Evolutionary conservation across 2,329 filamentous ascomycete species (phyloP), one percentile per base, ranked within the genome.

Genomic region (Aspergillus glaucus): DNA sequence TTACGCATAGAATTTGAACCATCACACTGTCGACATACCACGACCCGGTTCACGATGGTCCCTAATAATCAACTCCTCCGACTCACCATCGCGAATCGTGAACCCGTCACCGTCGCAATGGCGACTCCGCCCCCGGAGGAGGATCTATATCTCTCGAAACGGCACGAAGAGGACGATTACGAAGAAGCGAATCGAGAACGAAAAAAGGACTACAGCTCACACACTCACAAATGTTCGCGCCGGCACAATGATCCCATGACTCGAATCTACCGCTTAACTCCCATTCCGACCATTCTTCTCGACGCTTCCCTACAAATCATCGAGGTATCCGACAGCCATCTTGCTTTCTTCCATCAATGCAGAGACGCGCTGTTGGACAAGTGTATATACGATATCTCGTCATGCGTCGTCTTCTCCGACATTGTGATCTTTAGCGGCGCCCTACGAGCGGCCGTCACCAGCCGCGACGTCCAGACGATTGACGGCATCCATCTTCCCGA

Each of bases 241-340:
- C 37, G 37, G 37, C 30, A 34, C 17, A 37, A 52, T 39, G 42
- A 55, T 21, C 47, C 55, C 6, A 45, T 62, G 41, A 48, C 46
- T 44, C 57, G 57, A 14, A 64, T 65, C 14, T 65, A 61, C 46
- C 62, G 62, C 37, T 49, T 44, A 21, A 67, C 65, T 1, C 68
- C 70, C 0, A 59, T 61, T 6, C 70, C 70, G 3, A 71, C 68
- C 1, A 53, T 71, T n/a, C 54, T 73, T 24, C 59, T 73, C 12
- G 63, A 73, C 49, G 53, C 62, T 5, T 57, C 63, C 6, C 53
- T 71, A 12, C 58, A 53, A n/a, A 56, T 74, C n/a, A 34, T 68
- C 17, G 61, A 75, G 45, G 67, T 73, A 3, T 79, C 76, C 3
- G 63, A 72, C 30, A 73, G 70, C 51, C 72, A 74, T 56, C 55